Evolutionary conservation across 176 grass and related monocot genomes (phyloP).

Genomic region (Tillandsia leiboldiana): DNA sequence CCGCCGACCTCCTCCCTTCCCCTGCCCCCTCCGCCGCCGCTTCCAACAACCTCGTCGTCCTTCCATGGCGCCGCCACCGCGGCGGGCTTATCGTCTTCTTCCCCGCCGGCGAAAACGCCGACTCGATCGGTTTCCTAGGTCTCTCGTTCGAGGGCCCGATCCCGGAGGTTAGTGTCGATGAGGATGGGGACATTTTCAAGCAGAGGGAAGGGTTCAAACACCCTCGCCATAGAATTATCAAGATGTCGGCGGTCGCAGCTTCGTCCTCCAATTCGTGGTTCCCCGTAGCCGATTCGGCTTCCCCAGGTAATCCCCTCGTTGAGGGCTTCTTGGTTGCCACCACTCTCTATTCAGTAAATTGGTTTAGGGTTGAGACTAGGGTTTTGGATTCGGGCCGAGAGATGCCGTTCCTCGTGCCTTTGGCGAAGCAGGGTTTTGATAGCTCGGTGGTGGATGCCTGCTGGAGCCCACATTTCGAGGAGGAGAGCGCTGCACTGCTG

Average conservation of each 20-base stretch:
- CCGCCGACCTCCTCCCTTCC: conserved; percentile 11
- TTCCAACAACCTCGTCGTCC: conserved; percentile 12
- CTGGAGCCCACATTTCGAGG: conserved; percentile 57
- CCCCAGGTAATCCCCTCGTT: conserved; percentile 4
- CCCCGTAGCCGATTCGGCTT: conserved; percentile 2
- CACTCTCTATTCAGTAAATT: conserved; percentile 61
- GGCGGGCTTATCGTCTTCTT: conserved; percentile 34
- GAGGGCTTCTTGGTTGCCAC: conserved; percentile 63
- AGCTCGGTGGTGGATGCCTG: conserved; percentile 42
- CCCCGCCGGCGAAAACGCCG: conserved; percentile 43
- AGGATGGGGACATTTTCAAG: conserved; percentile 27
- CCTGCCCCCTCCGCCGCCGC: neutral
- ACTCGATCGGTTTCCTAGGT: conserved; percentile 31
- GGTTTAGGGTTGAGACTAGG: conserved; percentile 53
- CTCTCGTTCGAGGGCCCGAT: neutral
- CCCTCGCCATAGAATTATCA: conserved; percentile 44
- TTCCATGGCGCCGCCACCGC: conserved; percentile 10
- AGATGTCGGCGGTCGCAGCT: conserved; percentile 20
- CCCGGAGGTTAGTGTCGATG: conserved; percentile 6
- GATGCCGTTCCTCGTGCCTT: conserved; percentile 18
- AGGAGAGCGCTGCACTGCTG: conserved; percentile 47
- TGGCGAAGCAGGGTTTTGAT: conserved; percentile 51
- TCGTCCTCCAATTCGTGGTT: neutral
- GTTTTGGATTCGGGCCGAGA: conserved; percentile 6
- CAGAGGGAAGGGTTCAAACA: conserved; percentile 52